phyloP scores from a whole-genome alignment of 1,139 yeast species.

The Hyphopichia khmerensis region DNA sequence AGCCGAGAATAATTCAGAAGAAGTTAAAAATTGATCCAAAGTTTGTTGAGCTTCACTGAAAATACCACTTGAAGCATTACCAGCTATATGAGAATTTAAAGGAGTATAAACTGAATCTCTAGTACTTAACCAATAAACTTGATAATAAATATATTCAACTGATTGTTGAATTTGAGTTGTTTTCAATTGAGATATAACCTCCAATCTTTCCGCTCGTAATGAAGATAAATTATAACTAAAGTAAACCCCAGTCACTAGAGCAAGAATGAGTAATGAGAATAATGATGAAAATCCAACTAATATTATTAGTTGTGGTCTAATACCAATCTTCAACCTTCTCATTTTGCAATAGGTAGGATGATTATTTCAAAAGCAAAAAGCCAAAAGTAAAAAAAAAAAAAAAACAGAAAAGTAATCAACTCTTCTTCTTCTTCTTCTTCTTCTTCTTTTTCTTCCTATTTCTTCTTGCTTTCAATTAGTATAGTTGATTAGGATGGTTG shows the following conservation, averaged over 20 bases:
- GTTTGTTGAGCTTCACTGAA: slow-evolving; percentile 41
- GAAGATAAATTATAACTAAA: slow-evolving; percentile 63
- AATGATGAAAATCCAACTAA: slow-evolving; percentile 76
- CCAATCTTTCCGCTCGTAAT: slow-evolving; percentile 67
- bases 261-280: slow-evolving; percentile 70
- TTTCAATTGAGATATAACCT: slow-evolving; percentile 77
- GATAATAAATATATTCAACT: slow-evolving; percentile 62
- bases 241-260: slow-evolving; percentile 78
- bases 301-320: slow-evolving; percentile 73
- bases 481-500: too few species aligned
- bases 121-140: slow-evolving; percentile 65
- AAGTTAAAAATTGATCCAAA: slow-evolving; percentile 59
- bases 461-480: too few species aligned
- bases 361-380: background rate
- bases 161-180: slow-evolving; percentile 77
- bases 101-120: slow-evolving; percentile 62
- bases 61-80: slow-evolving; percentile 53
- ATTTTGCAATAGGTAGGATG: slow-evolving; percentile 16
- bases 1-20: slow-evolving; percentile 62
- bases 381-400: background rate
- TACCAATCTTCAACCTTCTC: slow-evolving; percentile 51
- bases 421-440: too few species aligned
- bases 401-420: too few species aligned
- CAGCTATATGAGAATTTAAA: slow-evolving; percentile 64
- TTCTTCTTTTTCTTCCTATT: too few species aligned